These are phyloP conservation scores for Moesziomyces sp. DNA, from an alignment of 1,284 basidiomycete genomes.

Conservation along the genomic window DNA sequence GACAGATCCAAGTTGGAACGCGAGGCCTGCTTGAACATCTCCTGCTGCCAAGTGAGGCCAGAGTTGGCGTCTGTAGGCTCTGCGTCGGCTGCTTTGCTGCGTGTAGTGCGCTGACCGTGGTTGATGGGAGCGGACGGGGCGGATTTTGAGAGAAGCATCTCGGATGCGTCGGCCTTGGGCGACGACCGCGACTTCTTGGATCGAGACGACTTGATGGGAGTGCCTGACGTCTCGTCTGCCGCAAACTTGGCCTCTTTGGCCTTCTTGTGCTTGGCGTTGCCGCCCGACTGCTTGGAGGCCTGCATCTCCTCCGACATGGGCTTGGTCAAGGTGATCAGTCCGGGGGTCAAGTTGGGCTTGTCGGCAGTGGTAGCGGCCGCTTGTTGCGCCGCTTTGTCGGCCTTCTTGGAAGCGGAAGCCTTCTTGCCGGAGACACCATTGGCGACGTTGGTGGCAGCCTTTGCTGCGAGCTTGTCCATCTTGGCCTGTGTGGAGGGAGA, in stretches of 20 bases:
- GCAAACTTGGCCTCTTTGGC: constrained; percentile 38
- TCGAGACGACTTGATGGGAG: constrained; percentile 30
- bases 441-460: constrained; percentile 27
- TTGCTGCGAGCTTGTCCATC: constrained; percentile 32
- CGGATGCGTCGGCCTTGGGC: constrained; percentile 30
- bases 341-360: constrained; percentile 28
- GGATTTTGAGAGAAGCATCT: constrained; percentile 46
- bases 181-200: constrained; percentile 39
- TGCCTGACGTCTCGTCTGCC: constrained; percentile 21
- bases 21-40: constrained; percentile 41
- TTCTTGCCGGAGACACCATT: constrained; percentile 39
- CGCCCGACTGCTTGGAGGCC: constrained; percentile 23
- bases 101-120: constrained; percentile 17
- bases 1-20: constrained; percentile 26
- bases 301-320: constrained; percentile 43
- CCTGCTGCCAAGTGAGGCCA: constrained; percentile 56
- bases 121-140: constrained; percentile 31
- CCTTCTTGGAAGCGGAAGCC: constrained; percentile 34
- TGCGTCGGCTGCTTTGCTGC: constrained; percentile 10
- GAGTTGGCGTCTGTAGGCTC: constrained; percentile 15
- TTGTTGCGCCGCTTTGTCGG: constrained; percentile 26
- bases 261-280: constrained; percentile 33
- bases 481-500: constrained; percentile 39
- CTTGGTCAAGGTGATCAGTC: constrained; percentile 53
- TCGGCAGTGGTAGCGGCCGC: constrained; percentile 5